Conservation (phyloP, 306 rosid genomes). For the Vigna hirtella region DNA sequence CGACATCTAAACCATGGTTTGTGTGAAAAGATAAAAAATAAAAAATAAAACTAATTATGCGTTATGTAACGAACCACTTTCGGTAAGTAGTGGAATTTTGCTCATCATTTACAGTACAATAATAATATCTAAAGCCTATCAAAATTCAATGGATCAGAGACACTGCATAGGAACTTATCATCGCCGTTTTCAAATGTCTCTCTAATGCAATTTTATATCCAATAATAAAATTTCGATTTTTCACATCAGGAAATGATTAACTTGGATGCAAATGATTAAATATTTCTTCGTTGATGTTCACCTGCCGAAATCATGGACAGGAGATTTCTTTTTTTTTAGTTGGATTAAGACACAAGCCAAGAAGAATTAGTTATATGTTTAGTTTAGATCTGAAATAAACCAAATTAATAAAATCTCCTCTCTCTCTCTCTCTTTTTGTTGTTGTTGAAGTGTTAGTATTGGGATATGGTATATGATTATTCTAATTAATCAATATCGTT, state of each 20-base stretch:
- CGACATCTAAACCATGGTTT: not conserved
- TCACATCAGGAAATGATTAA: not conserved
- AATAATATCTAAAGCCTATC: not conserved
- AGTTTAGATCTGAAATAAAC: not conserved
- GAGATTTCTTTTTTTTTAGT: not conserved
- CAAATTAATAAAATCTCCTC: not conserved
- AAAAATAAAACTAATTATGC: not conserved
- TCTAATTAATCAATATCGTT: too few relatives aligned
- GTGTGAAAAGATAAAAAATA: not conserved
- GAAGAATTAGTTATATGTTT: not conserved
- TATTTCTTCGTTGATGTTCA: not conserved
- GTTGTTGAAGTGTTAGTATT: too few relatives aligned
- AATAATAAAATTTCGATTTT: not conserved
- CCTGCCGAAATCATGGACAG: not conserved
- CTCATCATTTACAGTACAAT: not conserved
- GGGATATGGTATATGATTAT: too few relatives aligned
- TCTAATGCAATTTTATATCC: not conserved
- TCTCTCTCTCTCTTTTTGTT: fast-evolving
- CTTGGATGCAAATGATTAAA: not conserved
- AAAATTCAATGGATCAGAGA: not conserved
- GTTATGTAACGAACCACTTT: not conserved
- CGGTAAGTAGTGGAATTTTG: not conserved
- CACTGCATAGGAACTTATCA: not conserved
- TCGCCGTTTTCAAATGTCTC: not conserved
- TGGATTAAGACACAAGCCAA: not conserved